These are phyloP conservation scores for Penicillium frequentans DNA, from an alignment of 2,329 filamentous ascomycete genomes.

Conservation along the genomic window DNA sequence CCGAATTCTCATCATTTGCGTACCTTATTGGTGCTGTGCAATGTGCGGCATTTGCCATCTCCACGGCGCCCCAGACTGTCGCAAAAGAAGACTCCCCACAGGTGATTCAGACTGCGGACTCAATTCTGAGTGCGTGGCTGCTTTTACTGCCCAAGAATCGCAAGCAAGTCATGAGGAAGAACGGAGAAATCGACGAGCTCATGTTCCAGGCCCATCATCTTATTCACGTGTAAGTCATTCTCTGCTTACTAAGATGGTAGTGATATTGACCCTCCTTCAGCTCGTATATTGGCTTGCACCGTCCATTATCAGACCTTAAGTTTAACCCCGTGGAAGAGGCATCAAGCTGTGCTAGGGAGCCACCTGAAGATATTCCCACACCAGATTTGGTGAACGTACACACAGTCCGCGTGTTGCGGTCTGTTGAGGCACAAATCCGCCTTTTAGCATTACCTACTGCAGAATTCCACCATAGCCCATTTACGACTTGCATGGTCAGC, in stretches of 20 bases:
- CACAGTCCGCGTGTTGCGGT: conserved; percentile 39
- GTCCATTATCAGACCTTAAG: conserved; percentile 42
- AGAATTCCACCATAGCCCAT: conserved; percentile 41
- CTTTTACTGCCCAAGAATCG: conserved; percentile 37
- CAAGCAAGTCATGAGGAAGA: conserved; percentile 33
- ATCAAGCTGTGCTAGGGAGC: conserved; percentile 37
- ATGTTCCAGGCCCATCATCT: conserved; percentile 86
- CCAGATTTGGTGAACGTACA: conserved; percentile 38
- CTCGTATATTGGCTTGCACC: conserved; percentile 37
- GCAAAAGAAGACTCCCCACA: conserved; percentile 25
- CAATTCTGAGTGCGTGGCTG: conserved; percentile 41
- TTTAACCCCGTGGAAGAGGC: conserved; percentile 41
- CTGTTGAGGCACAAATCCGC: conserved; percentile 41
- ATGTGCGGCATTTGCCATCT: conserved; percentile 27
- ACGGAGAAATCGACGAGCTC: conserved; percentile 50
- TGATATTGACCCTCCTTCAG: conserved; percentile 18
- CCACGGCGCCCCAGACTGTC: conserved; percentile 17
- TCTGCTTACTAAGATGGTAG: background rate
- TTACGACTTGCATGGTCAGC: conserved; percentile 44
- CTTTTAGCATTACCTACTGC: conserved; percentile 39
- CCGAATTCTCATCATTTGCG: conserved; percentile 34
- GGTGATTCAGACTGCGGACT: conserved; percentile 37
- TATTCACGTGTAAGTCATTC: conserved; percentile 41
- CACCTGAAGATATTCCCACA: conserved; percentile 12
- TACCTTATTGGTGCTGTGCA: conserved; percentile 33